Conservation (phyloP, 192 early-diverging fungal species). For the Linnemannia elongata region DNA sequence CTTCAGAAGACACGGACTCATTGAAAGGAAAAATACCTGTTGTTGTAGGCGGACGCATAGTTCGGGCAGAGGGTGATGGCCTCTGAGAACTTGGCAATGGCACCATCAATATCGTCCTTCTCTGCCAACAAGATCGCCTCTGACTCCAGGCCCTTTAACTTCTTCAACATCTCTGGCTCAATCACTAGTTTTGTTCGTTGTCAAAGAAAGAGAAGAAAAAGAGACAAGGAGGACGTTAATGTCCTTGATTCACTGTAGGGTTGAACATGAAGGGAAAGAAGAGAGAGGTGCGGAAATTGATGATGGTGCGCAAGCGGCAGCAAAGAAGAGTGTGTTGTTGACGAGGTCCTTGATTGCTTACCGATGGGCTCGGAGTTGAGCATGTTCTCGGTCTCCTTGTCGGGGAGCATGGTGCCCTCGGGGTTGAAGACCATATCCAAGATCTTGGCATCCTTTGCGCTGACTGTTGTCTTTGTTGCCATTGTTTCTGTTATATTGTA, state of each 20-base stretch:
- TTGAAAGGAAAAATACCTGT: slow-evolving; percentile 46
- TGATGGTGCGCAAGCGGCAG: neutral
- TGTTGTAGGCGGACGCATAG: slow-evolving; percentile 67
- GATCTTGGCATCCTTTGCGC: slow-evolving; percentile 51
- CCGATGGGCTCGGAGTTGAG: slow-evolving; percentile 34
- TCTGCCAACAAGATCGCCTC: slow-evolving; percentile 60
- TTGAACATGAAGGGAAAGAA: neutral
- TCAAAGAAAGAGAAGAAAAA: slow-evolving; percentile 8
- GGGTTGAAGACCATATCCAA: slow-evolving; percentile 59
- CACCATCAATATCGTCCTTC: slow-evolving; percentile 57
- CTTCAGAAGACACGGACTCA: no score
- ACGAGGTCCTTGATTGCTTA: neutral
- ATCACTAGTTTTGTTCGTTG: slow-evolving; percentile 28
- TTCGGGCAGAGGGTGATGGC: slow-evolving; percentile 55
- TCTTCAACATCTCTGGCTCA: slow-evolving; percentile 40
- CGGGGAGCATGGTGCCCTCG: slow-evolving; percentile 55
- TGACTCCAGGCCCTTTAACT: slow-evolving; percentile 55
- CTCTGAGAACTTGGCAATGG: slow-evolving; percentile 57
- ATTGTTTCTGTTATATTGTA: neutral
- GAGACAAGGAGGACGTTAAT: neutral
- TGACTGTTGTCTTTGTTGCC: slow-evolving; percentile 34
- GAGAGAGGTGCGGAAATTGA: neutral
- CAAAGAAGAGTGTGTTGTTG: neutral
- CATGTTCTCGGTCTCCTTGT: slow-evolving; percentile 53
- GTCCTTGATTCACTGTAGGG: neutral